A percentile compares a stretch with the other conserved stretches of the same genome.
Evolutionary conservation across 768 basidiomycete species (phyloP).

Genomic region (Boletus edulis): DNA sequence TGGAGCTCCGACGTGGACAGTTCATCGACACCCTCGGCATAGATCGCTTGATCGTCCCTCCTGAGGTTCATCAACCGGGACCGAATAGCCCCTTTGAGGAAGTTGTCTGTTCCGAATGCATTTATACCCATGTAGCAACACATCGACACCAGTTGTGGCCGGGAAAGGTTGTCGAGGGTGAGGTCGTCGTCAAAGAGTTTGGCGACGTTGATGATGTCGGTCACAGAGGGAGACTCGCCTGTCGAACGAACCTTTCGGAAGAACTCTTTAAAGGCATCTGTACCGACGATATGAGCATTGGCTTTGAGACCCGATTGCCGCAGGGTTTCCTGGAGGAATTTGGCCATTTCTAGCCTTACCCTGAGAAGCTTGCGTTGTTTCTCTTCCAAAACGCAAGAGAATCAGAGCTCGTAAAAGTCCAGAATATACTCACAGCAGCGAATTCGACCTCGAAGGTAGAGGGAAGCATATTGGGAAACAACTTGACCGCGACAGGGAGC

Average conservation of each 20-base stretch:
- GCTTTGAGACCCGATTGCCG: constrained; percentile 92
- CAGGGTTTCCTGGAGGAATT: constrained; percentile 97
- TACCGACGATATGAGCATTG: constrained; percentile 89
- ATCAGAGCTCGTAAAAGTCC: background rate
- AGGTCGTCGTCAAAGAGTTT: constrained; percentile 97
- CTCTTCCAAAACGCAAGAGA: constrained; percentile 63
- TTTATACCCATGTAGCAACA: constrained; percentile 97
- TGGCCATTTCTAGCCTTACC: constrained; percentile 97
- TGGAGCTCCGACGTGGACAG: constrained; percentile 91
- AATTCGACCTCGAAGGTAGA: constrained; percentile 98
- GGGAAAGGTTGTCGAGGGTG: constrained; percentile 95
- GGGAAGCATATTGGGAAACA: constrained; percentile 99
- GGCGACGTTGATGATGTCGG: constrained; percentile 91
- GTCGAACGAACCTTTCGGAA: constrained; percentile 98
- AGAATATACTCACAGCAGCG: constrained; percentile 61
- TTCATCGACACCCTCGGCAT: constrained; percentile 84
- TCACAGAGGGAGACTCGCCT: constrained; percentile 86
- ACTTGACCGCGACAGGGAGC: constrained; percentile 90
- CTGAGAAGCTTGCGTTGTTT: constrained; percentile 95
- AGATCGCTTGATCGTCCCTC: constrained; percentile 91
- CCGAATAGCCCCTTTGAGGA: constrained; percentile 89
- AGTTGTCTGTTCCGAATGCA: constrained; percentile 98
- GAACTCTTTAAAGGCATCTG: constrained; percentile 97
- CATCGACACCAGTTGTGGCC: constrained; percentile 98
- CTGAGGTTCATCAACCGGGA: constrained; percentile 78